Conservation (phyloP, 352 stramenopile species). For the Phytophthora pistaciae region DNA sequence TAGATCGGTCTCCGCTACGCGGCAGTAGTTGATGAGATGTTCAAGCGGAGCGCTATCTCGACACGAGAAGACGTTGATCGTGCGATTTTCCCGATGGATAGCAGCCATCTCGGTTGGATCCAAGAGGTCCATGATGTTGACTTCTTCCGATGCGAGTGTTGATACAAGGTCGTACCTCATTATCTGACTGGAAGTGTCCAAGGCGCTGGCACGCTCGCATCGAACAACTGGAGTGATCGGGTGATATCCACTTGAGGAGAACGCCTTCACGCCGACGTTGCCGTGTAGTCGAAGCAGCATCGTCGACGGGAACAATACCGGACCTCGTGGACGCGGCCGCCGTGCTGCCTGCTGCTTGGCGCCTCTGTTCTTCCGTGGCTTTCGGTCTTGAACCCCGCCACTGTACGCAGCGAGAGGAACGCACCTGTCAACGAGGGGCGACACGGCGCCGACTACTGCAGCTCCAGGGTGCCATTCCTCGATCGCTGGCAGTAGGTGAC, state of each 20-base stretch:
- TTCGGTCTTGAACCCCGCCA: not conserved
- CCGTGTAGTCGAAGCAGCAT: slow-evolving; percentile 52
- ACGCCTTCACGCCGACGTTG: slow-evolving; percentile 40
- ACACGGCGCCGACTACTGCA: slow-evolving; percentile 52
- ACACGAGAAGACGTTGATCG: slow-evolving; percentile 49
- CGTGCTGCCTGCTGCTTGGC: slow-evolving; percentile 11
- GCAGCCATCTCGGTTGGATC: slow-evolving; percentile 24
- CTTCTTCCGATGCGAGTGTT: not conserved
- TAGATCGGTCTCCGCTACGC: not conserved
- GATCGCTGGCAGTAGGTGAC: slow-evolving; percentile 46
- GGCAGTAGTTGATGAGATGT: slow-evolving; percentile 13
- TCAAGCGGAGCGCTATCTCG: slow-evolving; percentile 25
- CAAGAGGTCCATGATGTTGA: slow-evolving; percentile 36
- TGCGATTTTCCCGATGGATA: slow-evolving; percentile 30
- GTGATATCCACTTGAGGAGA: slow-evolving; percentile 56
- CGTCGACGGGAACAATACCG: slow-evolving; percentile 51
- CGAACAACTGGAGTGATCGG: slow-evolving; percentile 55
- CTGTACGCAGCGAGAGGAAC: slow-evolving; percentile 43
- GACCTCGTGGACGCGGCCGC: slow-evolving; percentile 6
- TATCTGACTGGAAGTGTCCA: slow-evolving; percentile 13
- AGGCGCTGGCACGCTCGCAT: slow-evolving; percentile 27
- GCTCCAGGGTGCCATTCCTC: slow-evolving; percentile 47
- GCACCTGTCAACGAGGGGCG: slow-evolving; percentile 47
- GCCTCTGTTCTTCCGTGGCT: slow-evolving; percentile 17
- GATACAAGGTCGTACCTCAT: slow-evolving; percentile 37